phyloP scores from a whole-genome alignment of 768 basidiomycete genomes.

The Serendipita indica region DNA sequence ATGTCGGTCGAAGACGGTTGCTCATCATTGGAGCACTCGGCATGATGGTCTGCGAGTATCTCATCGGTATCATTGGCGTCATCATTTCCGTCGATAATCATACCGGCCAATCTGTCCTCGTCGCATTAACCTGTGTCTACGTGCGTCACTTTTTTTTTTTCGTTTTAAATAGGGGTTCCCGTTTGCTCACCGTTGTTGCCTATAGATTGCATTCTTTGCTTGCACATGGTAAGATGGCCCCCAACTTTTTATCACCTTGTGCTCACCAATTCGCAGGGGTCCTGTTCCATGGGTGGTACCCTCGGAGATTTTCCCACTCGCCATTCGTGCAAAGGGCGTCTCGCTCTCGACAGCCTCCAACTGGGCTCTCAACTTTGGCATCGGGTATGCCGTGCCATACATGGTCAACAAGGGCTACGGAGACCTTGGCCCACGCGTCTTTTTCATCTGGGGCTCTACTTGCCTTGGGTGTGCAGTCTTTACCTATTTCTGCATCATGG shows the following conservation, averaged over 20 bases:
- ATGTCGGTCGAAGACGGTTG: slow-evolving; percentile 64
- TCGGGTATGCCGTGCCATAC: slow-evolving; percentile 40
- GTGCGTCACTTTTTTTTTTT: no score
- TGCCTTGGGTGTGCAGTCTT: slow-evolving; percentile 58
- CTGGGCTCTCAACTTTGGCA: slow-evolving; percentile 26
- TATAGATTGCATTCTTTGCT: slow-evolving; percentile 24
- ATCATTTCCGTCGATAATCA: no score
- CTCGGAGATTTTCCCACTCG: slow-evolving; percentile 32
- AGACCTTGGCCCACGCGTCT: slow-evolving; percentile 20
- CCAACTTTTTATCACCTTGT: no score
- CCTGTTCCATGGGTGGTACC: slow-evolving; percentile 39
- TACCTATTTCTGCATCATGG: slow-evolving; percentile 67
- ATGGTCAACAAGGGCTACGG: slow-evolving; percentile 12
- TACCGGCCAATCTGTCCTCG: no score
- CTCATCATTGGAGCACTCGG: slow-evolving; percentile 64
- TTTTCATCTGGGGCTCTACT: slow-evolving; percentile 50
- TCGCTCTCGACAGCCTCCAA: slow-evolving; percentile 21
- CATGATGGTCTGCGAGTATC: slow-evolving; percentile 76
- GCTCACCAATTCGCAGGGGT: slow-evolving; percentile 51
- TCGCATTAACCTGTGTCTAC: no score
- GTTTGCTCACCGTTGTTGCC: no score
- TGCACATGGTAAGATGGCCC: no score
- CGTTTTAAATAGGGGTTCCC: no score
- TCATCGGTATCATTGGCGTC: slow-evolving; percentile 56
- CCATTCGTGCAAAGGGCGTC: slow-evolving; percentile 22